Base-by-base conservation (phyloP, 495 filamentous ascomycete species). In the Baudoinia panamericana region DNA sequence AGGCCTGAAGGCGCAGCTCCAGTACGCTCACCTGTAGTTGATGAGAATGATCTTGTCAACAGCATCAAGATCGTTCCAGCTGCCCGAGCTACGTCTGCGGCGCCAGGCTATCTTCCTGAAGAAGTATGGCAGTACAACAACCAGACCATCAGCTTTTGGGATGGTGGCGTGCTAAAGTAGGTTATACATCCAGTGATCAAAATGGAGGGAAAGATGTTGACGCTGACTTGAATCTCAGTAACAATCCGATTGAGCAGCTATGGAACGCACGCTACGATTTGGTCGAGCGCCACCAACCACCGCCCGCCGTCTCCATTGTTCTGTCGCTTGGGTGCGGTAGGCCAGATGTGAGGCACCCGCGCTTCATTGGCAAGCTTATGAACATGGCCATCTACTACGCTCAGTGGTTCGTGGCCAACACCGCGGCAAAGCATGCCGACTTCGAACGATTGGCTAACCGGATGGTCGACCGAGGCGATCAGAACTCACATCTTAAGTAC, bases 401-500 rank as follows among this genome's bases (percentile, higher is more conserved):
- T 37, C 15, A 37, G 22, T 37, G 15, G 10, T 37, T 37, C 34
- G 23, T 37, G 34, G 34, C 34, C 6, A 37, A 37, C 17, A 37
- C 34, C 6, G 34, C 19, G 22, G 34, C 34, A 11, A 37, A 37
- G 22, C 16, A 37, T 23, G 15, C 7, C 17, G 34, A 37, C 34
- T 37, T 37, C 21, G 9, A 25, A 23, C 7, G 34, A 7, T 20
- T 37, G 6, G 34, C 23, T 6, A 13, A 37, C 10, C 7, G 34
- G 22, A 37, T 37, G 34, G 11, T 8, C 5, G 34, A 15, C 7
- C 7, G 34, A 9, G 10, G 15, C 8, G 34, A 37, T 23, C 34
- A 37, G 10, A 25, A 37, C 15, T 5, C 6, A 6, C 5, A 37
- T 6, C 15, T 37, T 9, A 37, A 37, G 34, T 37, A 37, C 15